Conservation (phyloP, 148 eudicot species). For the Euryodendron excelsum region DNA sequence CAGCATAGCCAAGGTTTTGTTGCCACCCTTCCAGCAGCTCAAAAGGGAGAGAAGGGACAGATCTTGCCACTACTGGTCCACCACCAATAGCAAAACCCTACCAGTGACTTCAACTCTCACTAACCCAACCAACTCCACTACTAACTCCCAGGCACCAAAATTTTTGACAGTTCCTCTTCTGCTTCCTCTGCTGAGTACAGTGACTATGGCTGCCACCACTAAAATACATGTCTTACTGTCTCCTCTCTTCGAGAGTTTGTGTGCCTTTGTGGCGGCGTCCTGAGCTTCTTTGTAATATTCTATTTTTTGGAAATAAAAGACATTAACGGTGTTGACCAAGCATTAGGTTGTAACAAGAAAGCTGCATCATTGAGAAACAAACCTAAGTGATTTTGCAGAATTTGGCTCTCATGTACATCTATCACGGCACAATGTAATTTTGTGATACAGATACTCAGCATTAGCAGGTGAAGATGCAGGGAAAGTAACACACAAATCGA, state of each 20-base stretch:
- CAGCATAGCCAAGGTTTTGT: not conserved
- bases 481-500: not conserved
- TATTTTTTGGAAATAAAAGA: no score
- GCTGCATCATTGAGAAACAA: not conserved
- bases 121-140: no score
- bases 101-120: no score
- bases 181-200: not conserved
- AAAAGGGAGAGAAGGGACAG: not conserved
- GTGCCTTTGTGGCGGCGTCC: no score
- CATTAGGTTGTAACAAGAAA: not conserved
- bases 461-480: not conserved
- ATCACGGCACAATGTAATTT: not conserved
- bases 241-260: no score
- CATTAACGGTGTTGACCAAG: not conserved
- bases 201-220: no score
- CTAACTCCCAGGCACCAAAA: no score
- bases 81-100: no score
- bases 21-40: not conserved
- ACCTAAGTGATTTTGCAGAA: not conserved
- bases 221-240: no score
- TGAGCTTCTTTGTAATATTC: no score
- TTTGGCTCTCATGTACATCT: not conserved
- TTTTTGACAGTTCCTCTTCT: no score
- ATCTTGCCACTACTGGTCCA: no score
- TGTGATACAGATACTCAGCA: not conserved